These are phyloP conservation scores for Paramecium sonneborni DNA, from an alignment of 73 alveolate genomes.

Conservation along the genomic window DNA sequence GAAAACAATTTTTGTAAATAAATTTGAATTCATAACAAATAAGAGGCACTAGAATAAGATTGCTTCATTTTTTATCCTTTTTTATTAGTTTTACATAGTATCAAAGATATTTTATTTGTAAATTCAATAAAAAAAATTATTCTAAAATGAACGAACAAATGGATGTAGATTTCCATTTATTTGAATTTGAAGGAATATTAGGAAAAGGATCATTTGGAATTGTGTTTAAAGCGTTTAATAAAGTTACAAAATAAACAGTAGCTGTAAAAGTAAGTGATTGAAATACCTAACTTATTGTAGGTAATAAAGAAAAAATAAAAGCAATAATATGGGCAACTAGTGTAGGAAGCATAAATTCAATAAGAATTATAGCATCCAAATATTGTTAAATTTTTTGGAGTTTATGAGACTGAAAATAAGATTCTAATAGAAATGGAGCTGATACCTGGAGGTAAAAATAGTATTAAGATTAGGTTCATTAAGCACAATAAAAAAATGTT, in stretches of 20 bases:
- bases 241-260: slow-evolving; percentile 62
- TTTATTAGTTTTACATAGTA: background rate
- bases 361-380: slow-evolving; percentile 77
- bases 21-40: no score
- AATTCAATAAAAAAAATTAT: background rate
- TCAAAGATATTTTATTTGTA: background rate
- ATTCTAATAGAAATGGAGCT: slow-evolving; percentile 78
- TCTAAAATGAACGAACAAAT: background rate
- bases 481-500: slow-evolving; percentile 23
- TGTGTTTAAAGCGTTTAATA: slow-evolving; percentile 77
- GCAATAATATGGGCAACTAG: slow-evolving; percentile 59
- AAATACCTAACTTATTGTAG: background rate
- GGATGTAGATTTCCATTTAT: slow-evolving; percentile 32
- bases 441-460: slow-evolving; percentile 70
- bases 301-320: slow-evolving; percentile 65
- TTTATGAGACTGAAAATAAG: slow-evolving; percentile 67
- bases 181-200: slow-evolving; percentile 66
- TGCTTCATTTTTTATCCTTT: no score
- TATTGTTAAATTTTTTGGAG: slow-evolving; percentile 78
- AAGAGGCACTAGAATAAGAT: no score
- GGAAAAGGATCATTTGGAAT: slow-evolving; percentile 84
- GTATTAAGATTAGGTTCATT: slow-evolving; percentile 56
- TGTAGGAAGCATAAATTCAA: slow-evolving; percentile 72
- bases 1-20: no score
- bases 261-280: slow-evolving; percentile 73